Evolutionary conservation across 2,329 filamentous ascomycete species (phyloP), one percentile per base, ranked within the genome.

Genomic region (Penicillium glabrum): DNA sequence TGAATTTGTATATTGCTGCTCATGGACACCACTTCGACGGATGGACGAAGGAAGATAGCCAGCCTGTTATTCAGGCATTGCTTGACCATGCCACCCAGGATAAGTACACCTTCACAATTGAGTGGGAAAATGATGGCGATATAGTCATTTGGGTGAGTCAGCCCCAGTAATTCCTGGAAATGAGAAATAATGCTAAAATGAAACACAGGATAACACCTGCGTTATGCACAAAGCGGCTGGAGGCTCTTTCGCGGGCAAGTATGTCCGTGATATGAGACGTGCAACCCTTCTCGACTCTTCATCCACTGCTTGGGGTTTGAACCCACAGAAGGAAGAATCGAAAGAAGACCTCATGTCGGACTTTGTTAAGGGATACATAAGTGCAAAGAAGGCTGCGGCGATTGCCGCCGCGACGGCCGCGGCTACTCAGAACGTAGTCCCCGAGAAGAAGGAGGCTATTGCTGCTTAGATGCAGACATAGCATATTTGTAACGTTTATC

Each of bases 371-470:
- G 39, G 39, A 23, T 41, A 41, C 19, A 41, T 41, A 6, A 7
- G 10, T 11, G n/a, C 39, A 11, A 41, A 41, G 19, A 41, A 23
- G 35, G 35, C 35, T 10, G 39, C 39, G 13, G 39, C 35, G 6
- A 19, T 60, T 29, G 61, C 58, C 33, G 39, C 39, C 2, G 66
- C 19, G 11, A 19, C 39, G 23, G 39, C 19, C 5, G 66, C 10
- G 11, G 39, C 39, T 41, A 3, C 39, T 7, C n/a, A 41, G 19
- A 41, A 41, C 5, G 19, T 10, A 41, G 10, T 41, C 11, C 19
- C 39, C 4, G 11, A 23, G 19, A 23, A 41, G 19, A 21, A 23
- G 5, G 19, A 21, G 19, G 39, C 19, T 14, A 41, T 41, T 19
- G 11, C 19, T 13, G 19, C 19, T 41, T 41, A 23, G 11, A 23